Percentiles rank a stretch among this genome's conserved stretches.
phyloP scores from a whole-genome alignment of 2,329 filamentous ascomycete species.

The Huntiella abstrusa region DNA sequence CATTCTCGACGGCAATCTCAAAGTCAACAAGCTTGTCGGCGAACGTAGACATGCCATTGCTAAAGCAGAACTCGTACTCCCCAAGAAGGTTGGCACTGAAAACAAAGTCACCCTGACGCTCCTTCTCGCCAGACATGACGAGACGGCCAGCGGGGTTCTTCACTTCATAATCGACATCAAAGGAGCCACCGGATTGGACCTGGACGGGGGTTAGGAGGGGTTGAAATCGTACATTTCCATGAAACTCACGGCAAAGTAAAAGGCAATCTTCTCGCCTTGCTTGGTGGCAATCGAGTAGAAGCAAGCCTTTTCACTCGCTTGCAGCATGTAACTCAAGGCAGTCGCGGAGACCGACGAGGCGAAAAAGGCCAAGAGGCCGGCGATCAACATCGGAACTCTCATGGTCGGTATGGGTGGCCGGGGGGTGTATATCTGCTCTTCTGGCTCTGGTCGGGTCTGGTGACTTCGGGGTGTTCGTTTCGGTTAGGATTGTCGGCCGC shows the following conservation, averaged over 20 bases:
- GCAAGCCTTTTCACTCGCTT: conserved; percentile 84
- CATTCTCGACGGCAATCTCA: conserved; percentile 90
- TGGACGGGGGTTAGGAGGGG: conserved; percentile 19
- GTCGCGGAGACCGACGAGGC: conserved; percentile 61
- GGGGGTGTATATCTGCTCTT: not conserved
- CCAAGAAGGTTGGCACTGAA: conserved; percentile 79
- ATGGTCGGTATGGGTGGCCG: conserved; percentile 27
- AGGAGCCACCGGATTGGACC: conserved; percentile 96
- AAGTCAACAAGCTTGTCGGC: conserved; percentile 97
- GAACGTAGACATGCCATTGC: conserved; percentile 96
- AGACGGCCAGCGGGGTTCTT: conserved; percentile 62
- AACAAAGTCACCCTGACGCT: conserved; percentile 90
- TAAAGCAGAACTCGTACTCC: conserved; percentile 95
- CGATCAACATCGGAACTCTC: conserved; percentile 43
- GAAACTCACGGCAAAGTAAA: conserved; percentile 81
- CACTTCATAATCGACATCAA: conserved; percentile 89
- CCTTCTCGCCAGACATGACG: conserved; percentile 74
- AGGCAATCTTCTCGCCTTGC: conserved; percentile 74
- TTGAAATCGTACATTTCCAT: not conserved
- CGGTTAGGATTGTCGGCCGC: no score
- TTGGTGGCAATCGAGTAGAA: conserved; percentile 73
- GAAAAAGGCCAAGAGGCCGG: conserved; percentile 53
- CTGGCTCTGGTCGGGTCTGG: no score
- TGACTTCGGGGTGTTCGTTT: no score
- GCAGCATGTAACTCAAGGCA: conserved; percentile 81